Base-by-base conservation (phyloP, 2,329 filamentous ascomycete genomes). In the Xylaria sp. region DNA sequence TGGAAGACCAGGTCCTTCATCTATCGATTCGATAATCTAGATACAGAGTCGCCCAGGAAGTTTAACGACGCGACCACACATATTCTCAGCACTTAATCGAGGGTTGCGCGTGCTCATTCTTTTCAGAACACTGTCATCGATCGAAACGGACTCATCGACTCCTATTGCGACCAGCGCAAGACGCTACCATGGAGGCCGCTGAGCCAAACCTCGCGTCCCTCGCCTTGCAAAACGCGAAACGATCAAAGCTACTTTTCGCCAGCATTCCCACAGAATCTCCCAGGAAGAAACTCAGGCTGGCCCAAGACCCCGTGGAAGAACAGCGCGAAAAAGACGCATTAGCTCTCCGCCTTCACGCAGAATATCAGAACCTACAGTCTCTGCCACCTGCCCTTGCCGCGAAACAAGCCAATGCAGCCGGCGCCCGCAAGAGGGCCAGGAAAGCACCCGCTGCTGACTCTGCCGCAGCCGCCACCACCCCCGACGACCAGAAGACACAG, bases 401-500 rank as follows among this genome's bases (percentile, higher is more conserved):
- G 63, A 76, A 76, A 65, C 76, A 77, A 65, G 72, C 76, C 67
- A 77, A 56, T 37, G 71, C 72, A 49, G 50, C 68, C 61, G 67
- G 65, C 60, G 63, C 68, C 17, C 67, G 71, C 58, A 74, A 71
- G 61, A 74, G 68, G 60, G 66, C 61, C 37, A 73, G 70, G 67
- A 74, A 69, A 40, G 58, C 61, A 45, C 61, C 68, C 17, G 43
- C 60, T 4, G 64, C 56, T 62, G 73, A 75, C 57, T 70, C 65
- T 68, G 47, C 61, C 49, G 65, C n/a, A n/a, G n/a, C 71, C 68
- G 45, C 62, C 49, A 63, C 71, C 33, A 69, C 69, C 21, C 67
- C 73, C 51, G 73, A 75, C 42, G 78, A 79, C 31, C 73, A 77
- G 54, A 82, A 84, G 71, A 83, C 89, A 70, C 84, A 84, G 66